Conservation (phyloP, 257 asterid species). For the Przewalskia tangutica region DNA sequence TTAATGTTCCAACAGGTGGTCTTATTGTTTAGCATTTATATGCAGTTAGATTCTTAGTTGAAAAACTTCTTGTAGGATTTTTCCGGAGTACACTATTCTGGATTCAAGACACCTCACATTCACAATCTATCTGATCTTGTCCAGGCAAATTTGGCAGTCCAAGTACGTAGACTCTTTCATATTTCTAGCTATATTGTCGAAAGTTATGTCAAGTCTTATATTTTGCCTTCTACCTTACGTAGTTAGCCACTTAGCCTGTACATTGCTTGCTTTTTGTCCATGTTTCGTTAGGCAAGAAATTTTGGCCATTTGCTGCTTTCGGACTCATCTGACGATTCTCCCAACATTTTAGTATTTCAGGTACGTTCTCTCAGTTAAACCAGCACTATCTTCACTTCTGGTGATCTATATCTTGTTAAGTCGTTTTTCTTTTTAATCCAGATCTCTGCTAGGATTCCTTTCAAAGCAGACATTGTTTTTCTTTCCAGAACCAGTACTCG, state of each 20-base stretch:
- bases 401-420: constrained; percentile 12
- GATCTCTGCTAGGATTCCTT: constrained; percentile 77
- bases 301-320: constrained; percentile 74
- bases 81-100: constrained; percentile 71
- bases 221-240: neutral
- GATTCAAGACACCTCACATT: constrained; percentile 63
- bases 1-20: neutral
- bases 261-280: constrained; percentile 4
- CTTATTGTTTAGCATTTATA: neutral
- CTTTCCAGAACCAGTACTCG: constrained; percentile 47
- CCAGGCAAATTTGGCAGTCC: constrained; percentile 62
- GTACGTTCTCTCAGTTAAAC: constrained; percentile 20
- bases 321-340: constrained; percentile 60
- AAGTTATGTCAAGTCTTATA: neutral
- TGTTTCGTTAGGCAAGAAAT: constrained; percentile 47
- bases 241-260: neutral
- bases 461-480: constrained; percentile 69
- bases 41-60: neutral
- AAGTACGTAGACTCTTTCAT: constrained; percentile 29
- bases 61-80: constrained; percentile 52
- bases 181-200: neutral
- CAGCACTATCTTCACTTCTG: neutral
- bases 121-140: constrained; percentile 97
- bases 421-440: constrained; percentile 23
- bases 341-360: constrained; percentile 92